Evolutionary conservation across 2,329 filamentous ascomycete genomes (phyloP), one percentile per base, ranked within the genome.

Genomic region (Epichloe hybrida): DNA sequence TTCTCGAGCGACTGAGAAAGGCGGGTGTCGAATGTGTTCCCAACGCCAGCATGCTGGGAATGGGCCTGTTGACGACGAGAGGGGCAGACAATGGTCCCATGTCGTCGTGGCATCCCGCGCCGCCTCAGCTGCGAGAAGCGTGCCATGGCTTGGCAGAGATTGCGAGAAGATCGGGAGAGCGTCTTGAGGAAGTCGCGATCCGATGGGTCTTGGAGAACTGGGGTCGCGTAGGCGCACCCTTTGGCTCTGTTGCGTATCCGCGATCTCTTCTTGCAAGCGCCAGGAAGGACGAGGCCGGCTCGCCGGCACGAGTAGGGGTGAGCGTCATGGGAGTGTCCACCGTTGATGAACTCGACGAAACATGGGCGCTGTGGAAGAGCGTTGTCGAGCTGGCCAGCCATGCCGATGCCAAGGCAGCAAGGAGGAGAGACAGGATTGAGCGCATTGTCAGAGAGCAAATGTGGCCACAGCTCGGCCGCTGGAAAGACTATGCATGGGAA

Each of bases 41-140:
- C 1, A 97, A 96, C 64, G 90, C 90, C 1, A 94, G 87, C 49
- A 86, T 89, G 55, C 72, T 98, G 8, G 85, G 86, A n/a, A 97
- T 98, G 91, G 91, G 93, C 3, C 69, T 97, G 44, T 69, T 97
- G 51, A 84, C 91, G 7, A 80, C 82, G 2, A 75, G 80, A 15
- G 91, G 90, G 13, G 84, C 93, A 21, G 87, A 90, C 7, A 75
- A 84, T 8, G 88, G 88, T 1, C 83, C 81, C 8, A 81, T 86
- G 72, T 85, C 86, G 1, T 79, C 84, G 59, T 97, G 89, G 79
- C 93, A 98, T 66, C 93, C 93, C 0, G 84, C 89, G 1, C 86
- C 86, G 0, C 70, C 78, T 40, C 81, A 73, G 1, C 68, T 97
- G 55, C 79, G 91, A 38, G 67, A 73, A 42, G 81, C 77, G 0